A percentile compares a stretch with the other conserved stretches of the same genome.
Evolutionary conservation across 2,329 filamentous ascomycete genomes (phyloP).

Genomic region (Penicillium psychrosexuale): DNA sequence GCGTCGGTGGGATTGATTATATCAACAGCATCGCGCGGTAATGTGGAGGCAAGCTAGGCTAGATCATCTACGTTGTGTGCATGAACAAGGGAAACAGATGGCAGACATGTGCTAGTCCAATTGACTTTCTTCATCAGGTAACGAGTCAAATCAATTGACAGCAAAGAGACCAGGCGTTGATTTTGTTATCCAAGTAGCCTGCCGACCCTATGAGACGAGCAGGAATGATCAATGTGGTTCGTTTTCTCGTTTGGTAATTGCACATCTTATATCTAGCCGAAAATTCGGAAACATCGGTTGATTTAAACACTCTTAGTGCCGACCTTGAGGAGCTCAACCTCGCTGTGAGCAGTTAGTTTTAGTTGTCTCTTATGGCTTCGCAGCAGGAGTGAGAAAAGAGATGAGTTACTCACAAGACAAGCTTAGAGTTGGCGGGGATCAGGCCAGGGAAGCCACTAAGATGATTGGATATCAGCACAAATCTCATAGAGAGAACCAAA

Average conservation of each 20-base stretch:
- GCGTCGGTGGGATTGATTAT: constrained; percentile 26
- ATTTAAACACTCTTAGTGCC: constrained; percentile 48
- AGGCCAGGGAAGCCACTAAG: constrained; percentile 71
- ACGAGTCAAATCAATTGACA: neutral
- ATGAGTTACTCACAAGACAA: constrained; percentile 72
- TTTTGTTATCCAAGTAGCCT: neutral
- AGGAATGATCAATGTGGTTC: neutral
- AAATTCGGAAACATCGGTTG: neutral
- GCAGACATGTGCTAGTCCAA: neutral
- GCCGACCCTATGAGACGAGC: neutral
- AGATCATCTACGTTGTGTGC: neutral
- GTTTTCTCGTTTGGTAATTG: neutral
- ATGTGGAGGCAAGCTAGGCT: neutral
- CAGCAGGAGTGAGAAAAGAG: neutral
- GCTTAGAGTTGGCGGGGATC: constrained; percentile 70
- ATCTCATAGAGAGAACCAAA: neutral
- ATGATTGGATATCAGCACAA: neutral
- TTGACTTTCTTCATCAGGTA: neutral
- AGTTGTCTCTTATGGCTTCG: neutral
- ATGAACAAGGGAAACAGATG: neutral
- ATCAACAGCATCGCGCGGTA: constrained; percentile 29
- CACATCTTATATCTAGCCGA: neutral
- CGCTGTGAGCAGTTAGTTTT: constrained; percentile 45
- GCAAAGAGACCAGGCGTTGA: neutral
- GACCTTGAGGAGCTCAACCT: constrained; percentile 67